Evolutionary conservation across 139 green algal genomes (phyloP), one percentile per base, ranked within the genome.

Genomic region (Haematococcus sp.): DNA sequence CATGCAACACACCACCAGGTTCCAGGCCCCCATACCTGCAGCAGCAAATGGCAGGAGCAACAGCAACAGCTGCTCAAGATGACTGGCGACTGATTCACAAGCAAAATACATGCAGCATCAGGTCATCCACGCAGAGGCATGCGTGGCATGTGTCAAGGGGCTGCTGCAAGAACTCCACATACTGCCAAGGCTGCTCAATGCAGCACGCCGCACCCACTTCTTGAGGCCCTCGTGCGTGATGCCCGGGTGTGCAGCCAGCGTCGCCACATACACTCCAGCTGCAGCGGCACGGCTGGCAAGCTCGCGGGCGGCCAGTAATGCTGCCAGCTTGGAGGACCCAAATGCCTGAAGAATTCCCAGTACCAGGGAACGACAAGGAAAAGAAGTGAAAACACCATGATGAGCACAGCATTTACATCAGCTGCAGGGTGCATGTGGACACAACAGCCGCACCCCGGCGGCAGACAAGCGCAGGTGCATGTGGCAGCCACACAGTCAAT

Each of bases 331-430:
- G n/a, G 20, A 34, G 20, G 25, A 27, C 20, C 58, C 58, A 35
- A 65, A 65, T n/a, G 58, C 58, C 58, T 65, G 58, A 34, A n/a
- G 40, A 49, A 49, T 49, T n/a, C n/a, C n/a, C n/a, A n/a, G n/a
- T n/a, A n/a, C n/a, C n/a, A n/a, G n/a, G n/a, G n/a, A n/a, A 16
- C 46, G 46, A 16, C 46, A 55, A 55, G 46, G 52, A 7, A 61
- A 61, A 61, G 19, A 20, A 13, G 52, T 31, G 23, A 4, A 61
- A 61, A 61, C 11, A n/a, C n/a, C n/a, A n/a, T n/a, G n/a, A n/a
- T n/a, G n/a, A n/a, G n/a, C n/a, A n/a, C n/a, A n/a, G n/a, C n/a
- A n/a, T n/a, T n/a, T n/a, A n/a, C n/a, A n/a, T n/a, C n/a, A n/a
- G n/a, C n/a, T n/a, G n/a, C n/a, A n/a, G n/a, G n/a, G n/a, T n/a